Evolutionary conservation across 179 eudicot genomes (phyloP).

Genomic region (Beta macrorhiza): DNA sequence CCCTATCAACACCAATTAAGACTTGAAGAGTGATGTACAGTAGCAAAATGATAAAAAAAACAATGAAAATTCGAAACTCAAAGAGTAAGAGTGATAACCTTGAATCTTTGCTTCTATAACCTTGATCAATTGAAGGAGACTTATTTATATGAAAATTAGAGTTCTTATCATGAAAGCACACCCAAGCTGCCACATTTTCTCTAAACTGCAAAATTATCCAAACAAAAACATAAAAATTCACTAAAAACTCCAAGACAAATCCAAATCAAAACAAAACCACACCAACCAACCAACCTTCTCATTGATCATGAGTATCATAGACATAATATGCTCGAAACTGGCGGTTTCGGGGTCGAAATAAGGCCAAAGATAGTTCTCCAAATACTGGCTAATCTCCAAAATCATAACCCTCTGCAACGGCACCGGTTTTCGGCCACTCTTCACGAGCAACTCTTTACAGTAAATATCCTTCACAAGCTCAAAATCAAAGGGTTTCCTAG

Average conservation of each 20-base stretch:
- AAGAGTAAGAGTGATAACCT: no score
- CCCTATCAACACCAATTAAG: no score
- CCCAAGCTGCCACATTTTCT: conserved; percentile 97
- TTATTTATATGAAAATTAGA: no score
- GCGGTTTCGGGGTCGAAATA: conserved; percentile 63
- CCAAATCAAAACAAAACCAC: neutral
- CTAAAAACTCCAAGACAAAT: neutral
- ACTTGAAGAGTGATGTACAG: no score
- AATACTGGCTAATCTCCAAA: conserved; percentile 90
- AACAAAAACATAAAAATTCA: neutral
- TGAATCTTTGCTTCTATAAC: no score
- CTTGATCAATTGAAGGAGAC: no score
- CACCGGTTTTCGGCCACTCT: conserved; percentile 58
- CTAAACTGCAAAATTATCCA: conserved; percentile 62
- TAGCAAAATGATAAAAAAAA: no score
- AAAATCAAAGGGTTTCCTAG: conserved; percentile 42
- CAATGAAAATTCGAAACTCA: no score
- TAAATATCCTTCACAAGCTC: conserved; percentile 77
- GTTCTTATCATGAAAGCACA: conserved; percentile 74
- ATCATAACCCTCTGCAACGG: conserved; percentile 90
- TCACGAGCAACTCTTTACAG: conserved; percentile 60
- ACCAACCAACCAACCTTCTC: conserved; percentile 71
- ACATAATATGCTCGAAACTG: conserved; percentile 83
- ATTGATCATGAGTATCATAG: conserved; percentile 90
- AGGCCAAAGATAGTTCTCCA: conserved; percentile 93